Evolutionary conservation across 306 rosid genomes (phyloP).

Genomic region (Acmispon strigosus): DNA sequence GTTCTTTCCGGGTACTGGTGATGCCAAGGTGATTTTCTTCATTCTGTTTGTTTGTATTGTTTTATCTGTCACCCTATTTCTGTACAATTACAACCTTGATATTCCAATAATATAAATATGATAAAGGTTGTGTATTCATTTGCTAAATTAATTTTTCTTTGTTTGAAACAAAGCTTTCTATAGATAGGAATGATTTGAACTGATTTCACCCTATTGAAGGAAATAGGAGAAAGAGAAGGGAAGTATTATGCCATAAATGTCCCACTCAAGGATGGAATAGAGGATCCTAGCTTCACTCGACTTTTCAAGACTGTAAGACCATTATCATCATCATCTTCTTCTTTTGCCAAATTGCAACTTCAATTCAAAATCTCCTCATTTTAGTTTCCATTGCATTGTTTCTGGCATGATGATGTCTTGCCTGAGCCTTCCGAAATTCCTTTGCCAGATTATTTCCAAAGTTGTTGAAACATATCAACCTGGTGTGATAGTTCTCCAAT

Average conservation of each 20-base stretch:
- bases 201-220: conserved; percentile 63
- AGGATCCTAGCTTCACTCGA: conserved; percentile 90
- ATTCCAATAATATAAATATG: background rate
- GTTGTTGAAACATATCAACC: conserved; percentile 95
- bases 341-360: conserved; percentile 33
- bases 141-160: conserved; percentile 3
- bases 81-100: background rate
- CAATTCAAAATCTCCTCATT: conserved; percentile 6
- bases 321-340: background rate
- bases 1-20: conserved; percentile 98
- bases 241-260: conserved; percentile 97
- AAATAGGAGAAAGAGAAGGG: conserved; percentile 97
- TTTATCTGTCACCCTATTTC: background rate
- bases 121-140: background rate
- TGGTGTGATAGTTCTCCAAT: conserved; percentile 93
- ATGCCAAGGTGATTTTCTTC: conserved; percentile 72
- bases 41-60: conserved; percentile 7
- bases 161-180: conserved; percentile 5
- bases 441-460: conserved; percentile 78
- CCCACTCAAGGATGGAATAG: conserved; percentile 97
- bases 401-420: conserved; percentile 17
- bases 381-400: background rate
- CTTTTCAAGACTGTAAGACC: conserved; percentile 89
- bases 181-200: conserved; percentile 30
- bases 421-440: conserved; percentile 13